Conservation (phyloP, 441 rosid species). For the Hypseocharis bilobata region DNA sequence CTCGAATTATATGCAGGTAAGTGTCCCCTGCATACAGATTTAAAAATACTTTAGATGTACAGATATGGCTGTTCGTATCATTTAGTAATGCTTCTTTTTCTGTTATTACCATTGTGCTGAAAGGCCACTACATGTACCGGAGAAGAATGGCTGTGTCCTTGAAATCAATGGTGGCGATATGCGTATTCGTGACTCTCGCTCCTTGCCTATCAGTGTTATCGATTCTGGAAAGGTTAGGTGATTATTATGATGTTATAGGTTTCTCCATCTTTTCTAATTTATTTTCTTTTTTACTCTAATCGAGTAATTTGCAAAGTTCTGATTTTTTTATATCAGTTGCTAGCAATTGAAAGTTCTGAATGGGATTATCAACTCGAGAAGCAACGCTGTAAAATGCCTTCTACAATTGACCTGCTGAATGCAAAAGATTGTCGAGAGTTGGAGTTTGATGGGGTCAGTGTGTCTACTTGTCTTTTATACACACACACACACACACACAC, state of each 20-base stretch:
- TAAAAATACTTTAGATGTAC: neutral
- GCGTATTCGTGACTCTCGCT: slow-evolving; percentile 35
- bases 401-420: slow-evolving; percentile 49
- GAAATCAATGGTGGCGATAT: slow-evolving; percentile 27
- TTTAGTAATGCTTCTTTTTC: neutral
- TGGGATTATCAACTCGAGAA: slow-evolving; percentile 45
- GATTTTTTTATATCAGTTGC: slow-evolving; percentile 33
- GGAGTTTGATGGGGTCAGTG: slow-evolving; percentile 47
- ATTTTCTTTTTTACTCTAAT: slow-evolving; percentile 1
- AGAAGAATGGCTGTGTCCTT: slow-evolving; percentile 40
- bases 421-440: slow-evolving; percentile 39
- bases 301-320: slow-evolving; percentile 13
- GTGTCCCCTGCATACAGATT: neutral
- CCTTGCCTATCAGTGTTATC: slow-evolving; percentile 49
- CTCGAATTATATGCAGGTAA: slow-evolving; percentile 70
- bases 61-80: neutral
- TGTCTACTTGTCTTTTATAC: neutral
- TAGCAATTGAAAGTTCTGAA: slow-evolving; percentile 28
- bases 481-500: too few species aligned
- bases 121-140: slow-evolving; percentile 42
- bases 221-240: slow-evolving; percentile 53
- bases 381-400: slow-evolving; percentile 38
- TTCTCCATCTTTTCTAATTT: neutral
- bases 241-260: slow-evolving; percentile 6
- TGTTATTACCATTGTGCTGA: slow-evolving; percentile 12